phyloP scores from a whole-genome alignment of 1,284 basidiomycete species.

The Microbotryum saponariae region DNA sequence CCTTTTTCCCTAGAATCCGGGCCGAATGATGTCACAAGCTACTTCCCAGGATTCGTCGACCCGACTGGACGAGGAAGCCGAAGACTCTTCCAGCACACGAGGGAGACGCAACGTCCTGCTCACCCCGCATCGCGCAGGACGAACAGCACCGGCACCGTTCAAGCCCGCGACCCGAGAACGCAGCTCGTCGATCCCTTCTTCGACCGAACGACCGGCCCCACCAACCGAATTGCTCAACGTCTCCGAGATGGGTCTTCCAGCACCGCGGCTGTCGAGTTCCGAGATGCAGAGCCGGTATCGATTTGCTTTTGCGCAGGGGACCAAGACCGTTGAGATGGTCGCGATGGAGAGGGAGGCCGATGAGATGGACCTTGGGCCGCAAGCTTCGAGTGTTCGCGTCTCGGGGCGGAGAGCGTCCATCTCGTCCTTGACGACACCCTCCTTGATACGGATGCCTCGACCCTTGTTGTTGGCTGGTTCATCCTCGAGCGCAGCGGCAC shows the following conservation, averaged over 20 bases:
- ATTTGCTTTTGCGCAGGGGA: conserved; percentile 16
- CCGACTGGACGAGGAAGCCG: conserved; percentile 18
- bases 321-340: conserved; percentile 4
- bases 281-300: conserved; percentile 29
- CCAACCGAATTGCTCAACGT: conserved; percentile 15
- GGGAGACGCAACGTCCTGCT: background rate
- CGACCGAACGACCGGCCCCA: conserved; percentile 3
- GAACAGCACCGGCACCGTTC: background rate
- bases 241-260: conserved; percentile 23
- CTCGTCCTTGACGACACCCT: conserved; percentile 2
- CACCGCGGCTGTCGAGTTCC: conserved; percentile 12
- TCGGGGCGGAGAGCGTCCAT: conserved; percentile 22
- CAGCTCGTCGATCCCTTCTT: background rate
- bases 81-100: conserved; percentile 2
- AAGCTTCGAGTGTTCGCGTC: conserved; percentile 1
- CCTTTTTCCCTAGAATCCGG: no score
- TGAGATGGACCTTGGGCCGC: conserved; percentile 21
- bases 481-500: no score
- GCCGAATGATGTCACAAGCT: no score
- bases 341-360: conserved; percentile 16
- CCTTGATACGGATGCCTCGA: no score
- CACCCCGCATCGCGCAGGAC: background rate
- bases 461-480: no score
- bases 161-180: background rate
- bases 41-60: no score